Evolutionary conservation across 495 filamentous ascomycete species (phyloP).

Genomic region (Chlorociboria aeruginascens): DNA sequence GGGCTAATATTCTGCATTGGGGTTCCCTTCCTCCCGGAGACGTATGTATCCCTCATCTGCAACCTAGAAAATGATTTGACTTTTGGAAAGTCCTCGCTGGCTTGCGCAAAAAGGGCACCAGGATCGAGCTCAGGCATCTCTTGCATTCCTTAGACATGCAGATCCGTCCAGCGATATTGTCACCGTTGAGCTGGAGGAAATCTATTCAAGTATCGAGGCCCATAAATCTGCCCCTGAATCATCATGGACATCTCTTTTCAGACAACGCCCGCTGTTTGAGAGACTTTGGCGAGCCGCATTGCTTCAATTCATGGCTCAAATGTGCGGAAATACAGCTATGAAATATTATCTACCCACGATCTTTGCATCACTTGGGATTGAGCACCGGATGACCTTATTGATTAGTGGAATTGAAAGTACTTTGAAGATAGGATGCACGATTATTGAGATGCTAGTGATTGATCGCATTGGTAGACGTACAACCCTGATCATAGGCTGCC

Average conservation of each 20-base stretch:
- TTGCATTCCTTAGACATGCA: conserved; percentile 47
- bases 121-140: conserved; percentile 35
- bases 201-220: conserved; percentile 35
- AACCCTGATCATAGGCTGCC: conserved; percentile 39
- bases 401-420: conserved; percentile 25
- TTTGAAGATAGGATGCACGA: conserved; percentile 41
- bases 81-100: conserved; percentile 41
- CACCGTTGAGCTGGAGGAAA: conserved; percentile 63
- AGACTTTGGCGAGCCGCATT: conserved; percentile 50
- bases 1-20: conserved; percentile 30
- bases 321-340: conserved; percentile 27
- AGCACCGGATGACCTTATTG: conserved; percentile 45
- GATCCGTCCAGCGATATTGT: conserved; percentile 46
- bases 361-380: conserved; percentile 56
- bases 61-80: not conserved
- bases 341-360: conserved; percentile 27
- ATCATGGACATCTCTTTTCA: conserved; percentile 49
- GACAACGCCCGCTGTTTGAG: conserved; percentile 31
- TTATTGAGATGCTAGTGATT: conserved; percentile 55
- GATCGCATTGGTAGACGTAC: conserved; percentile 46
- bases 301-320: conserved; percentile 61
- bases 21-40: conserved; percentile 22
- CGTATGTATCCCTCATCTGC: conserved; percentile 1
- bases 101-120: conserved; percentile 36
- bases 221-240: conserved; percentile 36